A percentile compares a stretch with the other conserved stretches of the same genome.
Conservation (phyloP, 2,329 filamentous ascomycete species). For the Clonostachys sp. region DNA sequence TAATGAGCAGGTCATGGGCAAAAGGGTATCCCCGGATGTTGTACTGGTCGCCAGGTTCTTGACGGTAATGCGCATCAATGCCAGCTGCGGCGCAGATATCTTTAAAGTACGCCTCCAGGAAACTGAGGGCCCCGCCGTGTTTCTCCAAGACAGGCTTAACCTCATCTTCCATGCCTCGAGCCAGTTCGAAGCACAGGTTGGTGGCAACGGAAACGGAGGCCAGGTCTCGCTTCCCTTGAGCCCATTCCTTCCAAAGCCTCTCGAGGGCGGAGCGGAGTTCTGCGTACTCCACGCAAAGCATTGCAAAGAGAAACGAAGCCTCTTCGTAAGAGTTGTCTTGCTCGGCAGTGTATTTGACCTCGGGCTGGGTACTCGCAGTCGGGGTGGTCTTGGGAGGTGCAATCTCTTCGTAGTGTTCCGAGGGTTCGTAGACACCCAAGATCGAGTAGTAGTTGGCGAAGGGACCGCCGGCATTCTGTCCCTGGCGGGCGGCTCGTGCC, state of each 20-base stretch:
- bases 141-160: conserved; percentile 27
- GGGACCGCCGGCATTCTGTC: background rate
- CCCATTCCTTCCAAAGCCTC: conserved; percentile 6
- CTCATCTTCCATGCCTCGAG: conserved; percentile 29
- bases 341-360: background rate
- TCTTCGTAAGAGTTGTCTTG: background rate
- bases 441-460: background rate
- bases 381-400: background rate
- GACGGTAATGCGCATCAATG: conserved; percentile 1
- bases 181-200: conserved; percentile 11
- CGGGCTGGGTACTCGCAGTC: background rate
- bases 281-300: conserved; percentile 5
- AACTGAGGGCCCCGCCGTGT: background rate
- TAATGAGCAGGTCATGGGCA: background rate
- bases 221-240: conserved; percentile 4
- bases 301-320: background rate
- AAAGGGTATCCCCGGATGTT: background rate
- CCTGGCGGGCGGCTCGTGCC: background rate
- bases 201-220: conserved; percentile 10
- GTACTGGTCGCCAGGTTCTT: background rate
- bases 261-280: conserved; percentile 3
- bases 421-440: background rate
- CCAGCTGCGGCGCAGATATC: background rate
- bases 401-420: background rate
- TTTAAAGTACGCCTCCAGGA: conserved; percentile 1